Base-by-base conservation (phyloP, 495 filamentous ascomycete species). In the Podospora fimiseda region DNA sequence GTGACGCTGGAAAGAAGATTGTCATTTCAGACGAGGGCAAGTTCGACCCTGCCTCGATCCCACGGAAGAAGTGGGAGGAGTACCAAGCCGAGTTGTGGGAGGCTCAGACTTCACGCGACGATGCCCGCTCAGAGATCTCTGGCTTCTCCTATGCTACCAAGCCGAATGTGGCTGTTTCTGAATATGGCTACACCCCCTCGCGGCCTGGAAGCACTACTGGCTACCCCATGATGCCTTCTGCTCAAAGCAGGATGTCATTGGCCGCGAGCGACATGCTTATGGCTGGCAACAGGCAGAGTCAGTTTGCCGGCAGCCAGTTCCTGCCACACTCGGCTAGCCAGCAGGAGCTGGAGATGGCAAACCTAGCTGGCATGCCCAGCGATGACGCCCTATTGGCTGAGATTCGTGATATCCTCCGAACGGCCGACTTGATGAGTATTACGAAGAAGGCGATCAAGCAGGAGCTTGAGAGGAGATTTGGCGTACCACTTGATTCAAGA, bases 41-140 rank as follows among this genome's bases (percentile, higher is more conserved):
- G 73, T 99, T 96, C 67, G 93, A 99, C 67, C 92, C 94, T 9
- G 74, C 79, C 9, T 86, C 82, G 36, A 97, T 99, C 56, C 93
- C 93, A 22, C 86, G 90, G 69, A 97, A 96, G 82, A 90, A 87
- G 77, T 97, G 94, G 93, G 93, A 97, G 70, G 94, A 97, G 52
- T 97, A 96, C 67, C 94, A 97, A 70, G 86, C 87, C 52, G 94
- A 96, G 76, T 81, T 99, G 40, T 99, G 93, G 93, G 88, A 92
- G 46, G 86, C 88, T 2, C 88, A 95, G 64, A 95, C 89, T 9
- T 39, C 53, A 49, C 82, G 80, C 55, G 89, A 94, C 60, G 93
- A 98, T 60, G 70, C 78, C 22, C 83, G 80, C 24, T 95, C 90
- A n/a, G 93, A 96, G 65, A 71, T 91, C 41, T 95, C 89, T 11